phyloP scores from a whole-genome alignment of 2,329 filamentous ascomycete species.

The Stemphylium vesicarium region DNA sequence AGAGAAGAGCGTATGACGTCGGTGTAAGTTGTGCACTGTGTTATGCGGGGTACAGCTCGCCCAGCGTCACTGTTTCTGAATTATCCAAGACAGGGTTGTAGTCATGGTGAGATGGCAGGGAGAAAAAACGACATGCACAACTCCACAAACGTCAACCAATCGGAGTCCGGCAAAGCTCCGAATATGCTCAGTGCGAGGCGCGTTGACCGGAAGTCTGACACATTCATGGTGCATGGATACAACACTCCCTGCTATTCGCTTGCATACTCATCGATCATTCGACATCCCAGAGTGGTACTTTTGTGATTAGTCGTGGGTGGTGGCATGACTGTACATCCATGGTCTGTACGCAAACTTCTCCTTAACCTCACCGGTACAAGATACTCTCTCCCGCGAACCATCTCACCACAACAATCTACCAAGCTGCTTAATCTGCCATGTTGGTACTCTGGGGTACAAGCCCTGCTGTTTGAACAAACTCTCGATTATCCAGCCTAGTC shows the following conservation, averaged over 20 bases:
- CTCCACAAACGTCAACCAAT: constrained; percentile 19
- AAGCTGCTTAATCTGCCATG: not conserved
- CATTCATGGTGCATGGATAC: not conserved
- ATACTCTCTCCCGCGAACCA: not conserved
- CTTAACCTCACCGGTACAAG: not conserved
- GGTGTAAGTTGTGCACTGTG: not conserved
- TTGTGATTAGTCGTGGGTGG: not conserved
- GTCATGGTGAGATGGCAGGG: constrained; percentile 1
- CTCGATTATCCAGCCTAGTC: not conserved
- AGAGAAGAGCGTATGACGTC: constrained; percentile 29
- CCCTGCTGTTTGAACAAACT: not conserved
- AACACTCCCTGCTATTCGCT: not conserved
- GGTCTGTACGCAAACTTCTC: not conserved
- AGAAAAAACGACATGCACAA: constrained; percentile 17
- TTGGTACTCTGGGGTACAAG: not conserved
- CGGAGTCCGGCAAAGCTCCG: constrained; percentile 18
- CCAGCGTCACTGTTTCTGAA: not conserved
- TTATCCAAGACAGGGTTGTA: not conserved
- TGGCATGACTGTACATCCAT: not conserved
- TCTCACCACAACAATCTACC: not conserved
- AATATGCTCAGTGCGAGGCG: not conserved
- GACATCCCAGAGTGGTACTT: not conserved
- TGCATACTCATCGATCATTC: not conserved
- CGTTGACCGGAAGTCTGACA: not conserved
- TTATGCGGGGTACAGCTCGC: not conserved